Evolutionary conservation across 495 filamentous ascomycete genomes (phyloP).

Genomic region (Penicillium crystallinum): DNA sequence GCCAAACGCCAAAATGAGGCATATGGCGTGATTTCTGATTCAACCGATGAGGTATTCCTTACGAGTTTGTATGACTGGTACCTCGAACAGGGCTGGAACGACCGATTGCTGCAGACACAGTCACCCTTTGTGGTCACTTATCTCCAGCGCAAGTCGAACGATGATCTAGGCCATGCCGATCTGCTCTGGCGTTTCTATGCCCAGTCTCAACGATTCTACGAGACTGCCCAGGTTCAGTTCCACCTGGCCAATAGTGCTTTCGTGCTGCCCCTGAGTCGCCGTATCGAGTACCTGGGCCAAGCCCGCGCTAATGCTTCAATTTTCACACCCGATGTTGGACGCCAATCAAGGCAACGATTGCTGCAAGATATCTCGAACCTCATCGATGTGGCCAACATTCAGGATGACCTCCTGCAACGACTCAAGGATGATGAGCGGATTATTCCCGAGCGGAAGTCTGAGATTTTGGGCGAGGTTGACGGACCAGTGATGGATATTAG

Average conservation of each 20-base stretch:
- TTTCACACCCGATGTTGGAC: slow-evolving; percentile 61
- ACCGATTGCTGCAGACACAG: slow-evolving; percentile 75
- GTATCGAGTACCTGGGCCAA: slow-evolving; percentile 83
- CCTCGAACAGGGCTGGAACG: slow-evolving; percentile 69
- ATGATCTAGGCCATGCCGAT: slow-evolving; percentile 71
- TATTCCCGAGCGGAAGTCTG: slow-evolving; percentile 47
- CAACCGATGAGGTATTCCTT: slow-evolving; percentile 86
- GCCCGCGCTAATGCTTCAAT: slow-evolving; percentile 85
- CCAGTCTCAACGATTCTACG: slow-evolving; percentile 69
- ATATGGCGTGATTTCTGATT: slow-evolving; percentile 77
- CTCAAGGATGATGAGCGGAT: slow-evolving; percentile 70
- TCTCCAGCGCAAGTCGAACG: slow-evolving; percentile 63
- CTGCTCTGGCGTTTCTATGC: slow-evolving; percentile 90
- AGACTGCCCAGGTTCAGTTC: slow-evolving; percentile 80
- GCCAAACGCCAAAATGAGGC: slow-evolving; percentile 80
- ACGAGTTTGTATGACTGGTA: slow-evolving; percentile 98
- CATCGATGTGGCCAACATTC: slow-evolving; percentile 89
- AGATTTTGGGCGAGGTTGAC: slow-evolving; percentile 63
- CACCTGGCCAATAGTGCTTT: slow-evolving; percentile 79
- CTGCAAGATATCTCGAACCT: slow-evolving; percentile 78
- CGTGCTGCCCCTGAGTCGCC: slow-evolving; percentile 62
- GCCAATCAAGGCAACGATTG: slow-evolving; percentile 71
- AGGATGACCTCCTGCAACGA: slow-evolving; percentile 83
- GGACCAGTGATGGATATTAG: slow-evolving; percentile 67
- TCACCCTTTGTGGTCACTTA: slow-evolving; percentile 85